Evolutionary conservation across 164 flowering plant species (phyloP), one percentile per base, ranked within the genome.

Genomic region (Piper betle): DNA sequence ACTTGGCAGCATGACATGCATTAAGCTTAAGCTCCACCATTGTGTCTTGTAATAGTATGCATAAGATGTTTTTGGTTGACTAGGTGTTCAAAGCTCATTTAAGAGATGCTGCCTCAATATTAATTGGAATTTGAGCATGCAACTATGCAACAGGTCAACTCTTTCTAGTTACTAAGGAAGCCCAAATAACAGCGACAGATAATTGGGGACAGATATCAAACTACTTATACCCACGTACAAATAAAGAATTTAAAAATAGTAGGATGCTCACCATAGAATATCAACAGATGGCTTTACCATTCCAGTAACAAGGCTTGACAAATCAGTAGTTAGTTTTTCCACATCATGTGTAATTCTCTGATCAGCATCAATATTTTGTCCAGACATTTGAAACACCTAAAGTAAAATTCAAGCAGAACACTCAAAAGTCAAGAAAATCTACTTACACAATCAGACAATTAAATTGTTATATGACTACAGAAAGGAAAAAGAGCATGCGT

Each of bases 251-350:
- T 2, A 54, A 0, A 4, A 2, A 18, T 54, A 18, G 7, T 54
- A 59, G 17, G 46, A 40, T 16, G 69, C 93, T 81, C 68, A 91
- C 99, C 99, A 94, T 41, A 94, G 58, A 64, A 94, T 94, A 72
- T 94, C 99, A 55, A 94, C 97, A 39, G 87, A 74, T 58, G 99
- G 99, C 83, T 94, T 94, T 58, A 91, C 96, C 93, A 94, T 85
- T 72, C 99, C 99, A 39, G 99, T 91, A 18, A 91, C 95, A 52
- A 94, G 75, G 62, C 99, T 93, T 18, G 99, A 83, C 59, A 91
- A 73, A 55, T 91, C 97, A 58, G 84, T 63, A 3, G 97, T 84
- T 66, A 94, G 70, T 76, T 94, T 94, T 68, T 88, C 97, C 63
- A 91, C 77, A 72, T 94, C 97, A 69, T 82, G 88, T 53, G 97